Evolutionary conservation across 1,284 basidiomycete genomes (phyloP), one percentile per base, ranked within the genome.

Genomic region (Schizophyllum commune): DNA sequence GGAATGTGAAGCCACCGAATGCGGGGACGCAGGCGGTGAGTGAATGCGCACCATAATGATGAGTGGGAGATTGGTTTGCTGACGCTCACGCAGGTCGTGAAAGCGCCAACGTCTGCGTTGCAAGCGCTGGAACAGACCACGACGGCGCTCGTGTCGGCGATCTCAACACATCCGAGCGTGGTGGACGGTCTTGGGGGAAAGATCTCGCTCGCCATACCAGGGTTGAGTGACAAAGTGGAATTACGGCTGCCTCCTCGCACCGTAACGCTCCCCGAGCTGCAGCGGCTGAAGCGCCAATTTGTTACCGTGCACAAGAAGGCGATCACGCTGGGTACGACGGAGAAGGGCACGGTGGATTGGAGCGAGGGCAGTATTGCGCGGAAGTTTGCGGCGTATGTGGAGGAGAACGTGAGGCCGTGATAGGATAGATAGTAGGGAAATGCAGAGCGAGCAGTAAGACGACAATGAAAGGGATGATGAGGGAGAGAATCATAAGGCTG

Each of bases 271-370:
- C 86, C 91, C 0, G 92, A 95, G 74, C 77, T 96, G 60, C 92
- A 95, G 71, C 79, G 94, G 27, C 77, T 89, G 58, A 96, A 96
- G 71, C 80, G 94, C 56, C 92, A 95, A 69, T 97, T 95, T 69
- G 89, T 96, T 39, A 84, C 83, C 1, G 81, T 91, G 51, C 92
- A 96, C 72, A 92, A 89, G 69, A 92, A 92, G 67, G 91, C 91
- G n/a, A 88, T 94, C 64, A 90, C 87, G 7, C 82, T 91, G 4
- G 90, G 91, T 19, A 88, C 89, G n/a, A 86, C 84, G 13, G 91
- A 92, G 65, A 89, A 86, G 60, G 90, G 91, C 0, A 73, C 74
- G 19, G 85, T 92, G 20, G 85, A 87, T 65, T 94, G 92, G 89
- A 81, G 79, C 59, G 91, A 91, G 70, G 80, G 81, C 63, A 86